These are phyloP conservation scores for Butyriboletus pseudospeciosus DNA, from an alignment of 1,284 basidiomycete species.

Conservation along the genomic window DNA sequence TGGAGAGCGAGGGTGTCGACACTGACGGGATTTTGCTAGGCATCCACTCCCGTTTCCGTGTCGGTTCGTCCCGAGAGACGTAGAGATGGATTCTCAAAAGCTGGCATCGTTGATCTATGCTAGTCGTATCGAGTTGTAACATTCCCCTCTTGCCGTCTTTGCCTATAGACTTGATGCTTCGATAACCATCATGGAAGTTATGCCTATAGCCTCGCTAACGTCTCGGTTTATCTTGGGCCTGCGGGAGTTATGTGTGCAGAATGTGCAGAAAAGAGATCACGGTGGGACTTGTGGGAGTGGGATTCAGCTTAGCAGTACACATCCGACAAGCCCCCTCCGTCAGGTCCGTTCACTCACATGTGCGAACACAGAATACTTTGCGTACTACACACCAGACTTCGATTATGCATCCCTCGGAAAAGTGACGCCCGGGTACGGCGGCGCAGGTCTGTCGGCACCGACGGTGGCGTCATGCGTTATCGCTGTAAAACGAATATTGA, in stretches of 20 bases:
- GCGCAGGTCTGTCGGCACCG: slow-evolving; percentile 87
- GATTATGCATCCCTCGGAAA: slow-evolving; percentile 82
- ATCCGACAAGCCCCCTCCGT: not conserved
- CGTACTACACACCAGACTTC: slow-evolving; percentile 77
- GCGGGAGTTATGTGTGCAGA: too few species aligned
- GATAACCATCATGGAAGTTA: too few species aligned
- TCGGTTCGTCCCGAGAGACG: slow-evolving; percentile 14
- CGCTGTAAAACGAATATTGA: slow-evolving; percentile 95
- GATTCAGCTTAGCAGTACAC: too few species aligned
- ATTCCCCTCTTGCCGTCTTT: not conserved
- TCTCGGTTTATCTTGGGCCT: too few species aligned
- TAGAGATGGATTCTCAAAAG: slow-evolving; percentile 12
- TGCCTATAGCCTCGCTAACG: too few species aligned
- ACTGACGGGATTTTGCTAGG: not conserved
- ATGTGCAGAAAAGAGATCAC: too few species aligned
- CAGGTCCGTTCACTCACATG: not conserved
- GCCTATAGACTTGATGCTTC: not conserved
- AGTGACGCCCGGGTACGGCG: slow-evolving; percentile 94
- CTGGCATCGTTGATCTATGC: slow-evolving; percentile 11
- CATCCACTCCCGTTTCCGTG: slow-evolving; percentile 20
- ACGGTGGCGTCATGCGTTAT: slow-evolving; percentile 94
- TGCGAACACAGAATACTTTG: slow-evolving; percentile 63
- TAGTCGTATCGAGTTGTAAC: slow-evolving; percentile 4
- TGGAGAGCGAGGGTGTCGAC: not conserved
- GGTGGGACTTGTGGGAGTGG: too few species aligned